Evolutionary conservation across 306 rosid genomes (phyloP), one percentile per base, ranked within the genome.

Genomic region (Mimosa bimucronata): DNA sequence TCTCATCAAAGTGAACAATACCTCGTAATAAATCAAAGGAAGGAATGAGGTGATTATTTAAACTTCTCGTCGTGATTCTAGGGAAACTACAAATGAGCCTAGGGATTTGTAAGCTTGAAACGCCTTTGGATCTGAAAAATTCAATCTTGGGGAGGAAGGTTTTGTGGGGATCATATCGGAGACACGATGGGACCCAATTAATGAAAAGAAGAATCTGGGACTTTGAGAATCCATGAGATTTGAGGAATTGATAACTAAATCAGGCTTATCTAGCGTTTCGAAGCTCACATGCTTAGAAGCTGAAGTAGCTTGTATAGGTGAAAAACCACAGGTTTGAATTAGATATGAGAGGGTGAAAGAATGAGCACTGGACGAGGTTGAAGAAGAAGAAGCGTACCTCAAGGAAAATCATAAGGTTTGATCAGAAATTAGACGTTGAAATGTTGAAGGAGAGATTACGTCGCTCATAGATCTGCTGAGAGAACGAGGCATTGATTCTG

Each of bases 111-210:
- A n/a, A n/a, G n/a, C n/a, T n/a, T n/a, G n/a, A n/a, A n/a, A n/a
- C n/a, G n/a, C n/a, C n/a, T 67, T 12, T 67, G 73, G 73, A 67
- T 23, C 11, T 67, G 12, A 67, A 67, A 67, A 67, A 40, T 10
- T 67, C 73, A 40, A 67, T 67, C 45, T 40, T 67, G 6, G 18
- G 52, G 0, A 67, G 30, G 40, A 67, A 11, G 30, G 50, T 67
- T 38, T 34, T 30, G 9, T 14, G 30, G 23, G 30, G 64, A 57
- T 57, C 29, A 57, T 3, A 57, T 21, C 64, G 64, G 9, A 57
- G 64, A 8, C n/a, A 21, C 12, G 0, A 0, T 40, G 73, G 50
- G 16, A 1, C 6, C 13, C 0, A 0, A 38, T 2, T 38, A 8
- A 40, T 4, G 52, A 38, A 9, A 15, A 50, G 2, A 37, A 7